Conservation (phyloP, 2,329 filamentous ascomycete genomes). For the Pyricularia pennisetigena region DNA sequence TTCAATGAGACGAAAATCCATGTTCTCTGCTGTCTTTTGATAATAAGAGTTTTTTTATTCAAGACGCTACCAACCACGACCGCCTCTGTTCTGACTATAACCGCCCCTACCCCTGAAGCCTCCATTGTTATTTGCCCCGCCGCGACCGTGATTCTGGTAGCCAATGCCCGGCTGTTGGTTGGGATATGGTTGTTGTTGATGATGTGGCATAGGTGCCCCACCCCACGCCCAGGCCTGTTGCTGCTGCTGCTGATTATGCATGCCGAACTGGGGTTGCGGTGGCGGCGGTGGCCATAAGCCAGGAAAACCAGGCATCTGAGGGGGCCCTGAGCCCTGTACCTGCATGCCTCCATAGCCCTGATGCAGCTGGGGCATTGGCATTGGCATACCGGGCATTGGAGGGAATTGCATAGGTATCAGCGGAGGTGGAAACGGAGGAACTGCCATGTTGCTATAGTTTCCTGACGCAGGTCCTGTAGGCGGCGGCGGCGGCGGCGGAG, state of each 20-base stretch:
- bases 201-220: neutral
- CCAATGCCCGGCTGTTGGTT: conserved; percentile 3
- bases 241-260: neutral
- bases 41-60: conserved; percentile 3
- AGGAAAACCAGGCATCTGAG: conserved; percentile 26
- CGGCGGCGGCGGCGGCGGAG: neutral
- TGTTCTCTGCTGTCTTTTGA: no score
- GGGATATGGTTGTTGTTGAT: neutral
- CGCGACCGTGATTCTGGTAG: conserved; percentile 2
- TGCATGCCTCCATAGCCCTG: conserved; percentile 13
- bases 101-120: neutral
- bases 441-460: neutral
- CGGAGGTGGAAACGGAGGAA: conserved; percentile 11
- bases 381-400: conserved; percentile 1
- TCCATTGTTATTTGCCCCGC: conserved; percentile 20
- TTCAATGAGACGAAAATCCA: neutral
- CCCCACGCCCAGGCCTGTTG: neutral
- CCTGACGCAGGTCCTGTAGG: neutral
- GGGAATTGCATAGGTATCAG: conserved; percentile 5
- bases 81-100: neutral
- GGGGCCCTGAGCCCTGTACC: conserved; percentile 17
- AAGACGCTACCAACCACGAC: conserved; percentile 10
- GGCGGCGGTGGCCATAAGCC: conserved; percentile 31
- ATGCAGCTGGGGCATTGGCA: conserved; percentile 6
- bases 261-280: conserved; percentile 15